Conservation (phyloP, 306 rosid species). For the Carpinus viminea region DNA sequence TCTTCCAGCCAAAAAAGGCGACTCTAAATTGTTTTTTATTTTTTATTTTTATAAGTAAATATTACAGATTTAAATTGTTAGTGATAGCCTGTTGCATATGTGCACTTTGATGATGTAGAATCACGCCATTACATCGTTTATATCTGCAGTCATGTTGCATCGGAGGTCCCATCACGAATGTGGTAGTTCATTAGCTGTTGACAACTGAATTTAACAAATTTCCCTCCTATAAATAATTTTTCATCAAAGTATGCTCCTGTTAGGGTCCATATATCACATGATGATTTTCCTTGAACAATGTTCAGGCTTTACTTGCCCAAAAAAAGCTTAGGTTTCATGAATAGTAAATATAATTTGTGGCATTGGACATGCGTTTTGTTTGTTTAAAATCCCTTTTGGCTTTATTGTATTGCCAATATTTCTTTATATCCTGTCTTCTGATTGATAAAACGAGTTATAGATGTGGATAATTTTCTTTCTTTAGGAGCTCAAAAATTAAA, state of each 20-base stretch:
- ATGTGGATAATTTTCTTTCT: not conserved
- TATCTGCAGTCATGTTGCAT: not conserved
- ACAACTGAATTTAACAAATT: not conserved
- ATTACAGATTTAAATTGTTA: not conserved
- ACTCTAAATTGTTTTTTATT: not conserved
- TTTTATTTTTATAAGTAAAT: too few species aligned
- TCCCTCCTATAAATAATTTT: not conserved
- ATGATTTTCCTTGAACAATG: not conserved
- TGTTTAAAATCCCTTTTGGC: not conserved
- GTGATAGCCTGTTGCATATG: not conserved
- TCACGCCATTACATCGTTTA: not conserved
- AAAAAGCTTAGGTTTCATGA: not conserved
- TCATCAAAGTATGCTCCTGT: not conserved
- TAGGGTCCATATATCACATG: not conserved
- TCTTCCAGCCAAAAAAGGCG: not conserved
- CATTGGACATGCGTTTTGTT: not conserved
- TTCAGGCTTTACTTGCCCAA: not conserved
- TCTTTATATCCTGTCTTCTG: not conserved
- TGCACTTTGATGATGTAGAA: not conserved
- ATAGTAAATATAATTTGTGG: not conserved
- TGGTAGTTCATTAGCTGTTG: not conserved
- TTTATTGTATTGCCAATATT: not conserved
- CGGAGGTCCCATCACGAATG: not conserved
- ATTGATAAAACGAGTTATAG: not conserved
- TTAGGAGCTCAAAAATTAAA: not conserved